Percentiles rank a stretch among this genome's conserved stretches.
Conservation (phyloP, 306 rosid genomes). For the Prunus padus region DNA sequence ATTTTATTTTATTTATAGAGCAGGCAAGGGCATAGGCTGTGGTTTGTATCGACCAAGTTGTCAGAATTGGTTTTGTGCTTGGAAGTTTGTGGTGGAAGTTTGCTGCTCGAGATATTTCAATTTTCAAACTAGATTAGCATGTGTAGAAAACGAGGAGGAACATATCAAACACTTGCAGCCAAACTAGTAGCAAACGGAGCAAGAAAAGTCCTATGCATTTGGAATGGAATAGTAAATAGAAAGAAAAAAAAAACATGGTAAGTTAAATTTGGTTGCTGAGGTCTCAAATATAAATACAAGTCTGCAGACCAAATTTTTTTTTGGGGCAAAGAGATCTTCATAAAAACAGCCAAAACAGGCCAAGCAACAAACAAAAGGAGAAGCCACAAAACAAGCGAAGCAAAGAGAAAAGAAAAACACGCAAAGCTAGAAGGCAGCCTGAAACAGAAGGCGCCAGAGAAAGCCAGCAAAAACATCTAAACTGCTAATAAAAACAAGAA, state of each 20-base stretch:
- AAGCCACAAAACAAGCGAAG: too few species aligned
- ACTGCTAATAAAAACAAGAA: too few species aligned
- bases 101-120: neutral
- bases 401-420: too few species aligned
- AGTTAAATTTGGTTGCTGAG: neutral
- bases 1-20: neutral
- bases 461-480: too few species aligned
- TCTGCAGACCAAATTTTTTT: neutral
- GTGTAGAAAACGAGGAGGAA: too few species aligned
- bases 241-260: neutral
- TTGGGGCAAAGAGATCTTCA: too few species aligned
- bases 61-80: neutral
- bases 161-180: slow-evolving; percentile 22
- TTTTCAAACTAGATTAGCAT: neutral
- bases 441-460: too few species aligned
- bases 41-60: neutral
- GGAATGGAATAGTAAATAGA: neutral
- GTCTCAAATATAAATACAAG: neutral
- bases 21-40: neutral
- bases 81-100: too few species aligned
- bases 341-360: neutral
- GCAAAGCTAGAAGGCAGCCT: too few species aligned
- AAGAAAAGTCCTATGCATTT: neutral
- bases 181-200: slow-evolving; percentile 4
- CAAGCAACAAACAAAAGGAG: too few species aligned